These are phyloP conservation scores for Microglena sp. DNA, from an alignment of 139 green algal genomes.

Conservation along the genomic window DNA sequence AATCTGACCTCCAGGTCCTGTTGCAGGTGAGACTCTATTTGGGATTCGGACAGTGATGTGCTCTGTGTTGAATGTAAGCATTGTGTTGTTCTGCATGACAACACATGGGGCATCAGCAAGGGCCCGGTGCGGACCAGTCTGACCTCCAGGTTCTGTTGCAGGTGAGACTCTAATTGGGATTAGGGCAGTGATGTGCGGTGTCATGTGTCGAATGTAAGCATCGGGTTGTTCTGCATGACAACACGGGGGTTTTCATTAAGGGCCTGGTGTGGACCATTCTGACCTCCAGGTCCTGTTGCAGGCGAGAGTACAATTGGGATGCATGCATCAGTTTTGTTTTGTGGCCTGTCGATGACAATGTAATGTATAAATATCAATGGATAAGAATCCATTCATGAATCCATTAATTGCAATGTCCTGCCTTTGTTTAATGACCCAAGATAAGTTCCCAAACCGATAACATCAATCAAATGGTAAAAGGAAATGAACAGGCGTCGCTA, in stretches of 20 bases:
- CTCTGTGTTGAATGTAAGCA: not conserved
- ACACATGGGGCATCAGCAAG: not conserved
- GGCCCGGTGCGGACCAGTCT: slow-evolving; percentile 14
- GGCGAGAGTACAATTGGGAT: slow-evolving; percentile 2
- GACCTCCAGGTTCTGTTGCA: slow-evolving; percentile 22
- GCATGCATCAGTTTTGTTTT: too few relatives aligned
- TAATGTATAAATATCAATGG: too few relatives aligned
- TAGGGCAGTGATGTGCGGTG: not conserved
- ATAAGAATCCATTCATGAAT: too few relatives aligned
- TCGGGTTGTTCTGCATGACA: too few relatives aligned
- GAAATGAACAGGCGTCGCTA: too few relatives aligned
- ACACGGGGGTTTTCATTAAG: not conserved
- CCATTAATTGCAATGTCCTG: too few relatives aligned
- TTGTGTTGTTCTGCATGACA: too few relatives aligned
- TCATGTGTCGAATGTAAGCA: not conserved
- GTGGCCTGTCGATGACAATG: too few relatives aligned
- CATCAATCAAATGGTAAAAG: too few relatives aligned
- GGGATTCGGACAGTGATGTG: not conserved
- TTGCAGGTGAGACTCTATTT: slow-evolving; percentile 19
- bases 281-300: slow-evolving; percentile 22
- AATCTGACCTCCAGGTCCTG: slow-evolving; percentile 18
- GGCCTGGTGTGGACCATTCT: slow-evolving; percentile 14
- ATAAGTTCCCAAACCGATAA: too few relatives aligned
- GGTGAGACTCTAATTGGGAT: slow-evolving; percentile 4
- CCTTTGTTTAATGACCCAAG: too few relatives aligned